These are phyloP conservation scores for Naegleria lovaniensis DNA, from an alignment of 208 protist species.

Conservation along the genomic window DNA sequence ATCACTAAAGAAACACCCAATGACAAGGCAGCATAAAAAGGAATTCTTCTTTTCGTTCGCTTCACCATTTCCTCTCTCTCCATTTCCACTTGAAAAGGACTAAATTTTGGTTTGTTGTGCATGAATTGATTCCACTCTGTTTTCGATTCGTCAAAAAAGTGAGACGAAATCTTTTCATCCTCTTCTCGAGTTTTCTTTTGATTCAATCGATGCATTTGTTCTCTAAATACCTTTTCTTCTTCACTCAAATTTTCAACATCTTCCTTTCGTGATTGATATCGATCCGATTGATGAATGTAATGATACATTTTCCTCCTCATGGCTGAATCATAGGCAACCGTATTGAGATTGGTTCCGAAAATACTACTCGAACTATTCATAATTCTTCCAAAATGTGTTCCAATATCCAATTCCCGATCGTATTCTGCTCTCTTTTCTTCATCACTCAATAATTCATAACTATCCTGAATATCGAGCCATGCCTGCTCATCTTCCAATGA, in stretches of 20 bases:
- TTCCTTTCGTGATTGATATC: neutral
- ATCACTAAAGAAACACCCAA: neutral
- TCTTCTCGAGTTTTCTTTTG: neutral
- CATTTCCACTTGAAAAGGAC: neutral
- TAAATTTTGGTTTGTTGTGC: neutral
- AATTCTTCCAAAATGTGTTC: neutral
- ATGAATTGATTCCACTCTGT: neutral
- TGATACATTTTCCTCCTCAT: slow-evolving; percentile 14
- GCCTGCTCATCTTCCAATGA: neutral
- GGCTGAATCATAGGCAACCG: neutral
- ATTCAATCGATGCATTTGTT: neutral
- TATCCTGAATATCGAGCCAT: neutral
- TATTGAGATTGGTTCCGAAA: neutral
- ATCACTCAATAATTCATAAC: slow-evolving; percentile 24
- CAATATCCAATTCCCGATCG: neutral
- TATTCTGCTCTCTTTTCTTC: slow-evolving; percentile 9
- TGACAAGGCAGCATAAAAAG: neutral
- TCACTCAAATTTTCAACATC: neutral
- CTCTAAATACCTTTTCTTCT: neutral
- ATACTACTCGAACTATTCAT: neutral
- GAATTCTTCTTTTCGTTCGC: neutral
- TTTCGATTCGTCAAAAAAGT: neutral
- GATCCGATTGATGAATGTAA: neutral
- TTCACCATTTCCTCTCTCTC: neutral
- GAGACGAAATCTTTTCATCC: neutral